These are phyloP conservation scores for Aureobasidium sp. DNA, from an alignment of 2,329 filamentous ascomycete species.

Conservation along the genomic window DNA sequence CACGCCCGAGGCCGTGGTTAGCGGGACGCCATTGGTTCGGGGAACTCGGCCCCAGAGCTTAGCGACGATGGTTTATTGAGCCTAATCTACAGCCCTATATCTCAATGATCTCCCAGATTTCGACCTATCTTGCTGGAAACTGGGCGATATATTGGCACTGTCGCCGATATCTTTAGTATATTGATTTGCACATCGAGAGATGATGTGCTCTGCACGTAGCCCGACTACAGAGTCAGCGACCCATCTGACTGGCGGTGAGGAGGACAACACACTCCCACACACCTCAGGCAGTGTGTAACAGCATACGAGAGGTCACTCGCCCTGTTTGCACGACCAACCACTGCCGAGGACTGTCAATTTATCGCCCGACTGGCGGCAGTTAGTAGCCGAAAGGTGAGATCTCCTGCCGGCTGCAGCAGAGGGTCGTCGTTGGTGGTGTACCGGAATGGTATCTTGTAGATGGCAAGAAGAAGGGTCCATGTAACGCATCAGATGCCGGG, in stretches of 20 bases:
- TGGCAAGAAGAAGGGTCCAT: constrained; percentile 4
- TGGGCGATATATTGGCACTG: constrained; percentile 11
- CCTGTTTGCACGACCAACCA: constrained; percentile 6
- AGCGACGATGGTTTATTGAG: constrained; percentile 2
- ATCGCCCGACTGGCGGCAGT: constrained; percentile 4
- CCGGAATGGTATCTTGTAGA: background rate
- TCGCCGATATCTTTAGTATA: background rate
- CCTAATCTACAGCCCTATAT: constrained; percentile 14
- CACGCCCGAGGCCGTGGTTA: constrained; percentile 2
- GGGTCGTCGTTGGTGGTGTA: background rate
- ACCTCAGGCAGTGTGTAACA: constrained; percentile 10
- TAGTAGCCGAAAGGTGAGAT: constrained; percentile 8
- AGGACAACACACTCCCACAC: constrained; percentile 6
- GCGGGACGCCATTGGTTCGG: constrained; percentile 7
- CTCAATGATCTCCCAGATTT: constrained; percentile 8
- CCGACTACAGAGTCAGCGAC: background rate
- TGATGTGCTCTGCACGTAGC: constrained; percentile 4
- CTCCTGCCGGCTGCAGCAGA: background rate
- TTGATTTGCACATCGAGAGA: background rate
- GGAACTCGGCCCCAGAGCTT: background rate
- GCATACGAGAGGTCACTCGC: constrained; percentile 1
- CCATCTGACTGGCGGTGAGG: constrained; percentile 8
- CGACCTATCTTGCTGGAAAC: background rate
- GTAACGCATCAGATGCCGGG: background rate
- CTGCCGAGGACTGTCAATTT: background rate